A percentile compares a stretch with the other conserved stretches of the same genome.
phyloP scores from a whole-genome alignment of 108 stramenopile genomes.

The Discostella pseudostelligera region DNA sequence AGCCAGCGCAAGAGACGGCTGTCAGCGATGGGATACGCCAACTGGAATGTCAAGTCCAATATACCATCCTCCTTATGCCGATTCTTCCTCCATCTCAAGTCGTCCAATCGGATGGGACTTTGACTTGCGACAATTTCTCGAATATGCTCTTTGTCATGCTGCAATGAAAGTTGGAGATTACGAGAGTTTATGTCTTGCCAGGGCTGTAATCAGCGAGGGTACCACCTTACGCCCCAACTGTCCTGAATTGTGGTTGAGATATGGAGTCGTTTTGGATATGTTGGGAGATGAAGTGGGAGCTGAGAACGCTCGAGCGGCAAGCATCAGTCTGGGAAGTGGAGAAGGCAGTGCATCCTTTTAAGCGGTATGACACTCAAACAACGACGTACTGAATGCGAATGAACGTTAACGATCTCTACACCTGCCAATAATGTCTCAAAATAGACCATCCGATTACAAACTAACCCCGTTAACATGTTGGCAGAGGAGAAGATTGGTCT shows the following conservation, averaged over 20 bases:
- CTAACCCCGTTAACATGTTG: too few relatives aligned
- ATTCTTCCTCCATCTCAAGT: neutral
- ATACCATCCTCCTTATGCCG: conserved; percentile 7
- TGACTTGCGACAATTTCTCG: conserved; percentile 71
- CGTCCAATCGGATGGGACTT: conserved; percentile 60
- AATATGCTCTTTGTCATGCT: conserved; percentile 70
- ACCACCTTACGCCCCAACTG: conserved; percentile 80
- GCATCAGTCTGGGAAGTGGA: conserved; percentile 64
- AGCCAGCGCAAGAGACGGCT: conserved; percentile 29
- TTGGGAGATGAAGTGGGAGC: conserved; percentile 83
- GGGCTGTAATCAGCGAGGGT: conserved; percentile 79
- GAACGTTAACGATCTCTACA: too few relatives aligned
- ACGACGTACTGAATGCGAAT: too few relatives aligned
- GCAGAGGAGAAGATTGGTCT: too few relatives aligned
- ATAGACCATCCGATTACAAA: too few relatives aligned
- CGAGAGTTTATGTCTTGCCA: conserved; percentile 64
- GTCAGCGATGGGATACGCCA: conserved; percentile 43
- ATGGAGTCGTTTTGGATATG: conserved; percentile 68
- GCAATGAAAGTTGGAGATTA: conserved; percentile 72
- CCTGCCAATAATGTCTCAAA: too few relatives aligned
- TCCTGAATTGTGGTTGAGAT: conserved; percentile 84
- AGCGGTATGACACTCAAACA: too few relatives aligned
- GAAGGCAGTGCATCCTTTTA: conserved; percentile 49
- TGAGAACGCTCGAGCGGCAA: conserved; percentile 71
- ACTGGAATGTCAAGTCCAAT: conserved; percentile 33